Base-by-base conservation (phyloP, 768 basidiomycete species). In the Pulveroboletus sp. region DNA sequence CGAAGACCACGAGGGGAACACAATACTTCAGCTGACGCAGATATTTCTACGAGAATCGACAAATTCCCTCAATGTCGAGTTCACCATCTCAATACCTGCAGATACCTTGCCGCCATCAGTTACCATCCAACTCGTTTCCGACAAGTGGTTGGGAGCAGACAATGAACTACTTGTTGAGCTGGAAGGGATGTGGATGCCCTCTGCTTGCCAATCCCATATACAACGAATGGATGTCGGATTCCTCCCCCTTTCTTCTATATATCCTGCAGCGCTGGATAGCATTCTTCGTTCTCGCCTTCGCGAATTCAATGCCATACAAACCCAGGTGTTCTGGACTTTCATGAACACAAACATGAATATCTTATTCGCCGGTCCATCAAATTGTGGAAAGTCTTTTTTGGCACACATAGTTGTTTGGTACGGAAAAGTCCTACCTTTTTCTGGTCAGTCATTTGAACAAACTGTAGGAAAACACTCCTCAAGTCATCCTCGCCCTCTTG, bases 131-230 rank as follows among this genome's bases (percentile, higher is more conserved):
- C 85, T 82, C 32, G 79, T 90, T 38, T 97, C 93, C 7, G 94
- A 97, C 67, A 78, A 81, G 50, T 99, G 97, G 97, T 74, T 97
- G 55, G 92, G 92, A 3, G 88, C 94, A 2, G 94, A 97, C 58
- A 81, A 90, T 45, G 83, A 87, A 51, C 58, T 85, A 8, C 53
- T 58, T 2, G 73, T 97, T 34, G 66, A 82, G 4, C 65, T 98
- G 34, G 80, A 84, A 2, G 71, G 75, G 5, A 69, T 97, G 24
- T 68, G 82, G 40, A 94, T 98, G 87, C 97, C 97, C 2, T 44
- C 63, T 13, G 59, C 67, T 14, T 79, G 81, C 19, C 68, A 71
- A 43, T 77, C 73, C 41, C 84, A 80, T 59, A 84, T 84, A 0
- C 74, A 80, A 24, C 70, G 85, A 7, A 64, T 94, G 39, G 77